A percentile compares a stretch with the other conserved stretches of the same genome.
These are phyloP conservation scores for Primulina tabacum DNA, from an alignment of 257 asterid species.

Conservation along the genomic window DNA sequence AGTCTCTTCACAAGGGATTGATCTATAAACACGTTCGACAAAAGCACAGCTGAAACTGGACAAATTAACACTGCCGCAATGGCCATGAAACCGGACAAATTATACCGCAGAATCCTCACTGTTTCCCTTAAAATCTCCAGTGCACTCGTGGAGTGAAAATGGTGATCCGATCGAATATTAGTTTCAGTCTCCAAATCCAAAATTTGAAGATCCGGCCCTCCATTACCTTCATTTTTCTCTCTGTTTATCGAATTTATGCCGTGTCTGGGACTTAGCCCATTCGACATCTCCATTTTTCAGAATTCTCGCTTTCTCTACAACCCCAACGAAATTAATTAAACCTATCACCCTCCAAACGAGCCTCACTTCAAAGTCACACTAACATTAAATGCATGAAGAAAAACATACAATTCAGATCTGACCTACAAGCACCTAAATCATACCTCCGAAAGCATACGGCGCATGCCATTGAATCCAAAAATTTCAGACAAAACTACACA, in stretches of 20 bases:
- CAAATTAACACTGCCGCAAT: slow-evolving; percentile 63
- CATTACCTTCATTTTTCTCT: slow-evolving; percentile 38
- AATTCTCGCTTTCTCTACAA: not conserved
- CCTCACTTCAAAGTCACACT: slow-evolving; percentile 2
- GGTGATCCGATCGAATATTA: slow-evolving; percentile 37
- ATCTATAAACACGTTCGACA: slow-evolving; percentile 71
- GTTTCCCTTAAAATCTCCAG: slow-evolving; percentile 79
- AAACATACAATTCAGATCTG: slow-evolving; percentile 30
- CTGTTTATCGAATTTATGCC: slow-evolving; percentile 29
- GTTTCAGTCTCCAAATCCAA: slow-evolving; percentile 44
- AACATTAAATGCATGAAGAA: slow-evolving; percentile 3
- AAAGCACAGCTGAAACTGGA: slow-evolving; percentile 67
- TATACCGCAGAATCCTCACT: slow-evolving; percentile 74
- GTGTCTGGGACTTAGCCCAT: slow-evolving; percentile 52
- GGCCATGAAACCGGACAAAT: slow-evolving; percentile 60
- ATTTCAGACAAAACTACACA: slow-evolving; percentile 18
- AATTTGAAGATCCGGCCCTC: slow-evolving; percentile 31
- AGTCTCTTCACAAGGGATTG: slow-evolving; percentile 54
- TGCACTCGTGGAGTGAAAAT: slow-evolving; percentile 60
- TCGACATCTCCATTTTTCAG: slow-evolving; percentile 52
- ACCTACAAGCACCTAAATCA: slow-evolving; percentile 17
- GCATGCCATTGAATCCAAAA: slow-evolving; percentile 23
- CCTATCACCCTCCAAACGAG: slow-evolving; percentile 7
- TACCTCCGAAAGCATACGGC: slow-evolving; percentile 24
- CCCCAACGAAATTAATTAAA: slow-evolving; percentile 5